Conservation (phyloP, 257 asterid genomes). For the Solanum paucissectum region DNA sequence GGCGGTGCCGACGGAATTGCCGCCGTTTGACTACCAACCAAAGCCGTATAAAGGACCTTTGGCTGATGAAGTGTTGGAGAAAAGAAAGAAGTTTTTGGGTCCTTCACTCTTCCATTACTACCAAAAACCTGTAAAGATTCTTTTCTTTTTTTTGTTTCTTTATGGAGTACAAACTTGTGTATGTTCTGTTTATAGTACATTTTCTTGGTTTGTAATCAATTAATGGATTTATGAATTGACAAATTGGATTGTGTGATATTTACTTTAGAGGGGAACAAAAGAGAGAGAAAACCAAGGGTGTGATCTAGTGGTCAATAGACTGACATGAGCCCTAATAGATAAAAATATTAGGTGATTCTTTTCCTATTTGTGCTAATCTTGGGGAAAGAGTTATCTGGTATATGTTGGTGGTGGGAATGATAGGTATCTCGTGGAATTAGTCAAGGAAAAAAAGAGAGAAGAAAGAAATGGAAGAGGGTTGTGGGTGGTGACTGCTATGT, state of each 20-base stretch:
- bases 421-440: neutral
- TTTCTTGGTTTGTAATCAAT: neutral
- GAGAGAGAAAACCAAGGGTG: neutral
- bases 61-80: conserved; percentile 64
- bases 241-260: neutral
- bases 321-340: neutral
- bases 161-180: neutral
- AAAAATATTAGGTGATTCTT: neutral
- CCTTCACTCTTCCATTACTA: conserved; percentile 82
- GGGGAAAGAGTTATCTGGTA: too few relatives aligned
- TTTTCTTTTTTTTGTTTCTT: too few relatives aligned
- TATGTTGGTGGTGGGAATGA: neutral
- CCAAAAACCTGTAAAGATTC: conserved; percentile 64
- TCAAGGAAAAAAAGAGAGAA: neutral
- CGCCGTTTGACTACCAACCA: conserved; percentile 63
- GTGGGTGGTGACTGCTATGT: neutral
- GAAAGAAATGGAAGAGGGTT: neutral
- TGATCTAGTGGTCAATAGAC: neutral
- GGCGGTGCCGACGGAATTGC: conserved; percentile 50
- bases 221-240: neutral
- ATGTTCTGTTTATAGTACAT: neutral
- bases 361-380: too few relatives aligned
- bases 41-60: conserved; percentile 68
- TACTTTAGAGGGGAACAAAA: neutral
- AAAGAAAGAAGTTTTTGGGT: conserved; percentile 69